Evolutionary conservation across 2,329 filamentous ascomycete genomes (phyloP), one percentile per base, ranked within the genome.

Genomic region (Hypomyces rosellus): DNA sequence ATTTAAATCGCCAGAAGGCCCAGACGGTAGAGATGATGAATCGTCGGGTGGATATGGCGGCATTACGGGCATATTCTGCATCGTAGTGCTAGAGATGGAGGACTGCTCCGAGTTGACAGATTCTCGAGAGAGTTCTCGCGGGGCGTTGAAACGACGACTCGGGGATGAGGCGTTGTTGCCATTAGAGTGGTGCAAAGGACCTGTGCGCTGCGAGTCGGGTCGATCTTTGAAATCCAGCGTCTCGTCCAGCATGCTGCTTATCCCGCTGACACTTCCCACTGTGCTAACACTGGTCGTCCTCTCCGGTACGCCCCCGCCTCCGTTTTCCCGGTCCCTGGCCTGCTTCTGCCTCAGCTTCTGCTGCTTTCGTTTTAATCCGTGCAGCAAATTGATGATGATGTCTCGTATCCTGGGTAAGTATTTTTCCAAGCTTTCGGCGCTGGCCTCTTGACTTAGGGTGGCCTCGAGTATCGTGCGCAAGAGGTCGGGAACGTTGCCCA

Each of bases 361-460:
- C 65, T 99, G 93, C 68, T 99, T 99, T 69, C 92, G 86, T 74
- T 99, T 99, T 56, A 99, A 72, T 2, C 93, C 93, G 66, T 99
- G 93, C 8, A 99, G 79, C 30, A 99, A 76, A 65, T 95, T 96
- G 69, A 99, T 97, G 65, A 99, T 99, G 62, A 99, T 99, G 68
- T 99, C 93, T 61, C 93, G 85, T 67, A 99, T 99, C 52, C 88
- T 83, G 1, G 93, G 93, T 33, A 99, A 75, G 67, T 95, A 99
- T 65, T 87, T 88, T 67, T 99, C 93, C 54, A 99, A 77, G 67
- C 91, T 96, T 65, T 95, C 86, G 45, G 91, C 85, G 59, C 89
- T 96, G 5, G 93, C 93, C 70, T 97, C 91, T 65, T 99, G 93
- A 68, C 92, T 97, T 34, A 99, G 77, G 1, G 93, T 99, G 51